phyloP scores from a whole-genome alignment of 345 rosid species.

The Triadica sebifera region DNA sequence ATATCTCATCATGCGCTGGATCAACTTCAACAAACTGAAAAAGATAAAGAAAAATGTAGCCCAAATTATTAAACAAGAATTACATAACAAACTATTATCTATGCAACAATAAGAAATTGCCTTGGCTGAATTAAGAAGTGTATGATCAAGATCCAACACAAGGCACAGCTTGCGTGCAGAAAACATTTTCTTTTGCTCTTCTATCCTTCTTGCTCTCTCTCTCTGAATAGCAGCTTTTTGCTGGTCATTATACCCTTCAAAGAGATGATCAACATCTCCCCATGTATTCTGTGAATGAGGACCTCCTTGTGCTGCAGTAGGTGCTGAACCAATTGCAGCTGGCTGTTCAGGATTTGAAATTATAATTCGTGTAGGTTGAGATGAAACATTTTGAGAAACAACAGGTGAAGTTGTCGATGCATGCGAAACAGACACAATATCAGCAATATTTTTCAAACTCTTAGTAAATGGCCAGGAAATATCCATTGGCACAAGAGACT shows the following conservation, averaged over 20 bases:
- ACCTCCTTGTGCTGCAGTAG: conserved; percentile 40
- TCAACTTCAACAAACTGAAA: conserved; percentile 85
- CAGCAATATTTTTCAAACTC: conserved; percentile 61
- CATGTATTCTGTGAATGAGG: conserved; percentile 59
- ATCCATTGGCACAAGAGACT: conserved; percentile 47
- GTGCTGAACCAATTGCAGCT: conserved; percentile 31
- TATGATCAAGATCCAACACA: conserved; percentile 95
- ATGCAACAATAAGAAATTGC: conserved; percentile 30
- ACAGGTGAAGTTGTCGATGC: conserved; percentile 36
- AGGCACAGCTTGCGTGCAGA: conserved; percentile 82
- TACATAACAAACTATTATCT: neutral
- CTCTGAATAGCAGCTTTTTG: conserved; percentile 89
- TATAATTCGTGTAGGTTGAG: conserved; percentile 38
- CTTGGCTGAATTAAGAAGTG: conserved; percentile 99
- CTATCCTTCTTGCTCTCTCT: conserved; percentile 90
- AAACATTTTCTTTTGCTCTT: conserved; percentile 96
- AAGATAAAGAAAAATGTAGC: neutral
- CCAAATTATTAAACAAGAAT: conserved; percentile 1
- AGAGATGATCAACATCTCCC: conserved; percentile 90
- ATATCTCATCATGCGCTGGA: conserved; percentile 70
- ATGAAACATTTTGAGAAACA: conserved; percentile 8
- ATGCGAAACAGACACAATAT: conserved; percentile 58
- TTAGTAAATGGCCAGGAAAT: conserved; percentile 63
- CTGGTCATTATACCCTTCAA: conserved; percentile 81
- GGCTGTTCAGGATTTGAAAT: conserved; percentile 35